Evolutionary conservation across 306 rosid species (phyloP), one percentile per base, ranked within the genome.

Genomic region (Spatholobus suberectus): DNA sequence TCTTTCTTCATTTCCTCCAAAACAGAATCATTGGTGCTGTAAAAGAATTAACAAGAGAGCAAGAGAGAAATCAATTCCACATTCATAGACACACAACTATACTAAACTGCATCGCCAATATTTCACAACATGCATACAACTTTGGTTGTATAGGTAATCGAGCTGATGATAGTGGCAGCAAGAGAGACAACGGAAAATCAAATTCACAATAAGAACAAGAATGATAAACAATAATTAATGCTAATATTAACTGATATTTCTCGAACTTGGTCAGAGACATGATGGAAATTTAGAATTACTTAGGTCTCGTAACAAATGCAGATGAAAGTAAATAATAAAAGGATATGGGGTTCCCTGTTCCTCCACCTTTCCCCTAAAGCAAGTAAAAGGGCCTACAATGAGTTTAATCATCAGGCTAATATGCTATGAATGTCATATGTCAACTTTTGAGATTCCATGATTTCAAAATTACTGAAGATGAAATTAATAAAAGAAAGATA

Each of bases 1-100:
- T 89, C 89, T 82, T 87, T 93, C 89, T 93, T 93, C 96, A 93
- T 91, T 88, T 91, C 89, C 85, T 93, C 96, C 79, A 91, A 87
- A 70, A 93, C 91, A 4, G 85, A 86, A 85, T 91, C 97, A 67
- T 90, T 91, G 13, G 97, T 93, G 83, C 96, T 93, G 90, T 55
- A 76, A 82, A 83, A 78, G 57, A 46, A 17, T 62, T 32, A 57
- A 20, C 14, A 15, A 57, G 20, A 68, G 2, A 2, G 5, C 23
- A 43, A 43, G 26, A 41, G 81, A 65, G 24, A 14, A 46, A 47
- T 85, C 78, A 77, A 14, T 55, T 62, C 75, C 44, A 73, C 70
- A 75, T 84, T 40, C 67, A 75, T 21, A 63, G 59, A 46, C 47
- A 78, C 11, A 38, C 9, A 52, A 13, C 7, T 14, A n/a, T n/a